These are phyloP conservation scores for Lasiodiplodia sp. DNA, from an alignment of 2,329 filamentous ascomycete species.

Conservation along the genomic window DNA sequence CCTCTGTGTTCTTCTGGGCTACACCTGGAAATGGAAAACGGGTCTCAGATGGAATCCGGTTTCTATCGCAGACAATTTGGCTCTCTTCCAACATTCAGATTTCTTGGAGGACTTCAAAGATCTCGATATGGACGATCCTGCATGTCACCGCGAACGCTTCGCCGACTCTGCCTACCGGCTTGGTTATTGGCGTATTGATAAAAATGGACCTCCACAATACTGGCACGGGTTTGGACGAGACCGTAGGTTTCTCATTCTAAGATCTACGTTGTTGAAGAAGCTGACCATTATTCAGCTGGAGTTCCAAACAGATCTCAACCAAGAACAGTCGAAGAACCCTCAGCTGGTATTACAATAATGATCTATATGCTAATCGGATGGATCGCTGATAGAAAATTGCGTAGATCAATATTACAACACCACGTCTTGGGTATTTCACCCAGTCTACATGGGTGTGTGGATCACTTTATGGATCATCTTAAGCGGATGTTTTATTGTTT, in stretches of 20 bases:
- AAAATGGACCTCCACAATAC: not conserved
- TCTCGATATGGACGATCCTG: not conserved
- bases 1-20: not conserved
- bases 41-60: constrained; percentile 16
- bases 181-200: not conserved
- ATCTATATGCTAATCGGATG: not conserved
- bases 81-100: not conserved
- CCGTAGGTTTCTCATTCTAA: not conserved
- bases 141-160: not conserved
- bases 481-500: not conserved
- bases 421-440: not conserved
- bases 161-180: not conserved
- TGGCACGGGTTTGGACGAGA: not conserved
- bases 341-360: not conserved
- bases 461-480: not conserved
- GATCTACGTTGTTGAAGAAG: not conserved
- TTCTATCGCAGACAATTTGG: constrained; percentile 16
- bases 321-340: not conserved
- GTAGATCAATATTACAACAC: not conserved
- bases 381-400: not conserved
- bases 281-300: not conserved
- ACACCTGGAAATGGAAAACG: not conserved
- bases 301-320: not conserved
- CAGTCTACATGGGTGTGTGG: not conserved
- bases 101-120: not conserved